phyloP scores from a whole-genome alignment of 441 rosid genomes.

The Adansonia gregorii region DNA sequence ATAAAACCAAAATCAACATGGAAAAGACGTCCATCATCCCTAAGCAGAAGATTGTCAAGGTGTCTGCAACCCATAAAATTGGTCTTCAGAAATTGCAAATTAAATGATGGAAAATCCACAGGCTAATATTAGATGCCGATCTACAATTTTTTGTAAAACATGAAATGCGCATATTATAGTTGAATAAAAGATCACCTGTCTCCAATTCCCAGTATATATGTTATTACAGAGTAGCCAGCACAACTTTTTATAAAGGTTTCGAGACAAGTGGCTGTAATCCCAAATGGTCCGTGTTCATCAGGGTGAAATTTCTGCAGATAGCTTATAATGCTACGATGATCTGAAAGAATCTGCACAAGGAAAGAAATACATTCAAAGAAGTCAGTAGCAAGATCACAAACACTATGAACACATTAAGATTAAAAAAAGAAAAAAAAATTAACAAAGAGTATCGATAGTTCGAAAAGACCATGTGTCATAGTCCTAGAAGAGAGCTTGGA shows the following conservation, averaged over 20 bases:
- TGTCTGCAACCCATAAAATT: slow-evolving; percentile 58
- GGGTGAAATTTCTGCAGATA: slow-evolving; percentile 95
- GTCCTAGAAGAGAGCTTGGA: slow-evolving; percentile 2
- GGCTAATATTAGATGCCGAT: slow-evolving; percentile 17
- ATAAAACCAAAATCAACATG: slow-evolving; percentile 97
- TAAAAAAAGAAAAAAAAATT: background rate
- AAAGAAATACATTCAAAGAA: slow-evolving; percentile 27
- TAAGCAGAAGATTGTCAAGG: slow-evolving; percentile 94
- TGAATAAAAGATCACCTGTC: slow-evolving; percentile 63
- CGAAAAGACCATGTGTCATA: background rate
- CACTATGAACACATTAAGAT: background rate
- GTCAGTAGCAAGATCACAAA: slow-evolving; percentile 9
- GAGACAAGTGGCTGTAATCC: slow-evolving; percentile 93
- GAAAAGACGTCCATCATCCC: slow-evolving; percentile 96
- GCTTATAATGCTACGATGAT: slow-evolving; percentile 91
- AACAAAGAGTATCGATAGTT: background rate
- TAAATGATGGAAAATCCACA: slow-evolving; percentile 14
- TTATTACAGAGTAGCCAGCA: slow-evolving; percentile 98
- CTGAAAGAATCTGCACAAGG: slow-evolving; percentile 80
- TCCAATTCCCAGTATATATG: slow-evolving; percentile 94
- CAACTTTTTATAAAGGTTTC: slow-evolving; percentile 98
- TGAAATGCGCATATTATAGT: slow-evolving; percentile 11
- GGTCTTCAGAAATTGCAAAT: slow-evolving; percentile 19
- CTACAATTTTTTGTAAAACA: background rate
- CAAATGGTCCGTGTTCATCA: slow-evolving; percentile 95